Conservation (phyloP, 228 moss, liverwort and hornwort genomes). For the Sphagnum magellanicum region DNA sequence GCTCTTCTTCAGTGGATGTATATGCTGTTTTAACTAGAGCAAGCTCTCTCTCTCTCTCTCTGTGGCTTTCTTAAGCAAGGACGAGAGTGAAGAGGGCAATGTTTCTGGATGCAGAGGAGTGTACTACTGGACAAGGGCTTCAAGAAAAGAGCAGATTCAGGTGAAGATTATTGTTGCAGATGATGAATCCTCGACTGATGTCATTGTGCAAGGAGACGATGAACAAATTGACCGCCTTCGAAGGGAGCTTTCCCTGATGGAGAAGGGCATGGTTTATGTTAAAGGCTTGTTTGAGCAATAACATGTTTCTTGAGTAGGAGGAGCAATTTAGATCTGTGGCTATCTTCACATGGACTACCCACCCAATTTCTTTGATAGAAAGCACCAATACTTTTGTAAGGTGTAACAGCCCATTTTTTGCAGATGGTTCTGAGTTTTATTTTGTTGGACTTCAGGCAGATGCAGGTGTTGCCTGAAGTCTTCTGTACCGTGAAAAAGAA, state of each 20-base stretch:
- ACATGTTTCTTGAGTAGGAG: not conserved
- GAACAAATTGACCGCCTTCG: constrained; percentile 89
- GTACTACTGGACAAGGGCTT: constrained; percentile 95
- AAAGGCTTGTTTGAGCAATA: constrained; percentile 87
- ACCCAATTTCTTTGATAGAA: no score
- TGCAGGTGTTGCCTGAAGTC: no score
- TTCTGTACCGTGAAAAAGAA: no score
- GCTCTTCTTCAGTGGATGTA: not conserved
- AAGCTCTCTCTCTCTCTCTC: not conserved
- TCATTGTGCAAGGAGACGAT: constrained; percentile 85
- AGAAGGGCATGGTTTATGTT: constrained; percentile 98
- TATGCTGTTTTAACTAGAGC: not conserved
- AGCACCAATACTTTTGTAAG: no score
- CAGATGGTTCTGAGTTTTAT: no score
- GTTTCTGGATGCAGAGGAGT: constrained; percentile 47
- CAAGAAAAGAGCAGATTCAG: constrained; percentile 86
- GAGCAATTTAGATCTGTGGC: no score
- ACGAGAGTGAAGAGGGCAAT: not conserved
- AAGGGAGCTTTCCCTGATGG: constrained; percentile 80
- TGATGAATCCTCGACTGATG: constrained; percentile 80
- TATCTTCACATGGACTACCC: no score
- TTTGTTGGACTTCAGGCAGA: no score
- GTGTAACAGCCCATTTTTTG: no score
- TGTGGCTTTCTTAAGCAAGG: not conserved
- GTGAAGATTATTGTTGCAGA: constrained; percentile 89